A percentile compares a stretch with the other conserved stretches of the same genome.
Conservation (phyloP, 2,329 filamentous ascomycete species). For the Hypoxylon sp. region DNA sequence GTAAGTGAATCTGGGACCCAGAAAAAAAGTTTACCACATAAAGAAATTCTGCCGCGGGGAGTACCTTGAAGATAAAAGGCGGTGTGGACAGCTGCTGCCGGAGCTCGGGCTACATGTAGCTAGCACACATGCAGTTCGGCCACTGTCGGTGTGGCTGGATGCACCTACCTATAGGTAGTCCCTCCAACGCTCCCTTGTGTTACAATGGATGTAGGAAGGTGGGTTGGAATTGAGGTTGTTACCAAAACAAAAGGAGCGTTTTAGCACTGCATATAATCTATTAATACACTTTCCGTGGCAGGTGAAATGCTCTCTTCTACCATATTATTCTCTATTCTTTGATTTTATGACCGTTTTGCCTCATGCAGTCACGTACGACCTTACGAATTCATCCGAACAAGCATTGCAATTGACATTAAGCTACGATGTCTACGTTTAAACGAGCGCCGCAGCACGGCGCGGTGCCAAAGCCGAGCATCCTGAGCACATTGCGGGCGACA, state of each 20-base stretch:
- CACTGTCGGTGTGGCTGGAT: slow-evolving; percentile 2
- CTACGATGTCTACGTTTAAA: slow-evolving; percentile 57
- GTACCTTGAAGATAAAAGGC: slow-evolving; percentile 21
- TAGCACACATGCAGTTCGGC: background rate
- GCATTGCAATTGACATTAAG: slow-evolving; percentile 16
- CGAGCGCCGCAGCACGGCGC: slow-evolving; percentile 55
- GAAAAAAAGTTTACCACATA: slow-evolving; percentile 18
- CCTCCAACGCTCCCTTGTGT: no score
- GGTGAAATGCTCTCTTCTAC: slow-evolving; percentile 3
- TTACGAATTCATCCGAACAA: slow-evolving; percentile 21
- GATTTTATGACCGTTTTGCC: slow-evolving; percentile 6
- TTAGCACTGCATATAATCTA: slow-evolving; percentile 3
- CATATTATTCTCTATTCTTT: background rate
- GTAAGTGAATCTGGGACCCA: slow-evolving; percentile 5
- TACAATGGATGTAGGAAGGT: slow-evolving; percentile 4
- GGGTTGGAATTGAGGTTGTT: slow-evolving; percentile 12
- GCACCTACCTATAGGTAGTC: background rate
- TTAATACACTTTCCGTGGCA: background rate
- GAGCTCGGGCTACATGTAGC: background rate
- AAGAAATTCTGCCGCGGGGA: slow-evolving; percentile 43
- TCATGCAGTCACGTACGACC: slow-evolving; percentile 24
- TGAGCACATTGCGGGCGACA: slow-evolving; percentile 83
- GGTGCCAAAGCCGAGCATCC: slow-evolving; percentile 67
- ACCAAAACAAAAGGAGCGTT: slow-evolving; percentile 3
- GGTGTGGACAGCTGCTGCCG: slow-evolving; percentile 21